Percentiles rank a stretch among this genome's conserved stretches.
phyloP scores from a whole-genome alignment of 2,329 filamentous ascomycete species.

The Calonectria leucothoes region DNA sequence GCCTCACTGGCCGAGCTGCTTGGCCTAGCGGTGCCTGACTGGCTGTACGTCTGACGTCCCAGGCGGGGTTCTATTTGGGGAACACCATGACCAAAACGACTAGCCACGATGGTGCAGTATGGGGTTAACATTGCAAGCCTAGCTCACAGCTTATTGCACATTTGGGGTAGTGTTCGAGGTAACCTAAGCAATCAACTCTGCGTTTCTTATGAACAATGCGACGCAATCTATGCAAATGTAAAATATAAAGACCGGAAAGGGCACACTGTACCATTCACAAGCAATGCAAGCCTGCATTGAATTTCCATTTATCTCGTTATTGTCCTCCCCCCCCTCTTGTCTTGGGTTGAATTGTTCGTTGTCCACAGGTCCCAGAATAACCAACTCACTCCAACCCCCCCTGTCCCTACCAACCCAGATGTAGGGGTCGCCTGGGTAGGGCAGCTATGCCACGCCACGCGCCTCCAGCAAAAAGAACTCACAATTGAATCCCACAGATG shows the following conservation, averaged over 20 bases:
- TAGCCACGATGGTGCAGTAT: constrained; percentile 4
- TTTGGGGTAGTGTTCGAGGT: not conserved
- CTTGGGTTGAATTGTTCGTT: not conserved
- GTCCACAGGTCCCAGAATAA: not conserved
- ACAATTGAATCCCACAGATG: not conserved
- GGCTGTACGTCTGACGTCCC: constrained; percentile 19
- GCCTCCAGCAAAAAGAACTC: constrained; percentile 8
- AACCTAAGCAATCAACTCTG: not conserved
- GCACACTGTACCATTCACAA: not conserved
- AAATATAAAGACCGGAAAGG: not conserved
- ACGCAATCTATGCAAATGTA: not conserved
- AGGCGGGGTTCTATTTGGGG: constrained; percentile 37
- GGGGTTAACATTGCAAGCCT: not conserved
- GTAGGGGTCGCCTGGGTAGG: not conserved
- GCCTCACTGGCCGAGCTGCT: constrained; percentile 16
- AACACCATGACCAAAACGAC: not conserved
- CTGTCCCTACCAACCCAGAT: not conserved
- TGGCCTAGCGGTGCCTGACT: constrained; percentile 22
- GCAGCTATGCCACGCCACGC: constrained; percentile 6
- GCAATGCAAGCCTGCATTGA: not conserved
- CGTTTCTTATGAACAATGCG: not conserved
- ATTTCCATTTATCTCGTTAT: not conserved
- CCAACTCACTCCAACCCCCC: not conserved
- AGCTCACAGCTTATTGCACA: not conserved
- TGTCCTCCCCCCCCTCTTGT: too few species aligned